phyloP scores from a whole-genome alignment of 2,329 filamentous ascomycete species.

The Emergomyces africanus region DNA sequence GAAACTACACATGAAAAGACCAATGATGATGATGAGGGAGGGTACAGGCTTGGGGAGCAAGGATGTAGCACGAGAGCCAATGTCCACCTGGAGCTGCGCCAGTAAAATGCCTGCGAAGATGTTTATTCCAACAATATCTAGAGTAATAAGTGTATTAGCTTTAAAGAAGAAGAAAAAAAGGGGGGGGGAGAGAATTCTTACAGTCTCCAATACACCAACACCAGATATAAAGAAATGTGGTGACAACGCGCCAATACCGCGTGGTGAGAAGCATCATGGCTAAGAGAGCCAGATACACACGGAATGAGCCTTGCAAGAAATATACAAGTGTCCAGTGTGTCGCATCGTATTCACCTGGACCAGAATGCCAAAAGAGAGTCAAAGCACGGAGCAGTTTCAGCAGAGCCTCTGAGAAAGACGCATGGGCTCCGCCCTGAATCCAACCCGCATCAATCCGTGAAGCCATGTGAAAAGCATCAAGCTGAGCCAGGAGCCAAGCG shows the following conservation, averaged over 20 bases:
- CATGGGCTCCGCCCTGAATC: constrained; percentile 12
- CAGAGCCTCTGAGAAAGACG: constrained; percentile 10
- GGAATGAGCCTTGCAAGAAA: constrained; percentile 30
- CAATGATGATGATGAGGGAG: constrained; percentile 14
- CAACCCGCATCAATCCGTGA: constrained; percentile 14
- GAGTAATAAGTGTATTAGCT: constrained; percentile 1
- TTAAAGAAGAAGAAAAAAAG: neutral
- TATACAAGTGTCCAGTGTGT: constrained; percentile 33
- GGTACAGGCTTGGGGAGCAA: constrained; percentile 12
- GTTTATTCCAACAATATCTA: constrained; percentile 16
- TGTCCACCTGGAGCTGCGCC: constrained; percentile 16
- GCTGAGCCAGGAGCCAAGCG: constrained; percentile 16
- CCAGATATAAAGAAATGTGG: constrained; percentile 26
- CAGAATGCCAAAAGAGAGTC: constrained; percentile 23
- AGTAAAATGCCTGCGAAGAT: constrained; percentile 17
- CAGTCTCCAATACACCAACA: constrained; percentile 21
- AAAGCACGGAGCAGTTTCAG: constrained; percentile 11
- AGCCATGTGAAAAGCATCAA: constrained; percentile 14
- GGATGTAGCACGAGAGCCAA: constrained; percentile 12
- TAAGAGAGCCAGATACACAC: constrained; percentile 31
- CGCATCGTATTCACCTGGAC: constrained; percentile 29
- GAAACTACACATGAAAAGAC: constrained; percentile 15
- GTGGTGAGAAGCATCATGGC: constrained; percentile 27
- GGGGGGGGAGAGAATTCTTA: constrained; percentile 7
- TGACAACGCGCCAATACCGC: constrained; percentile 23